Conservation (phyloP, 345 rosid species). For the Pelargonium nanum region DNA sequence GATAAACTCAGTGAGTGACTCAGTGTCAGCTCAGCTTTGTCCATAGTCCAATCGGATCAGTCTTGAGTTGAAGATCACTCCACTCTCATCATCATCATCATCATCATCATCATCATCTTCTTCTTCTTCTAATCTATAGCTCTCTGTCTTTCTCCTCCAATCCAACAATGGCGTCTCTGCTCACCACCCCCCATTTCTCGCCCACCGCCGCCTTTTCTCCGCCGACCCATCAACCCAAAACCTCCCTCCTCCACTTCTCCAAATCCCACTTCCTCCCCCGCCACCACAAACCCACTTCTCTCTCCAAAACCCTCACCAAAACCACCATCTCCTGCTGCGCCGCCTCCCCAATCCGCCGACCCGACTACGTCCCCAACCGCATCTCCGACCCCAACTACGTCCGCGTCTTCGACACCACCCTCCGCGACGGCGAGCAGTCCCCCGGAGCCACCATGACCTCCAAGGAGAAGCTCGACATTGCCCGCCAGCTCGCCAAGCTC, state of each 20-base stretch:
- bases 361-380: constrained; percentile 56
- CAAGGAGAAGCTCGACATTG: constrained; percentile 78
- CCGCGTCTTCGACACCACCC: constrained; percentile 89
- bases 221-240: not conserved
- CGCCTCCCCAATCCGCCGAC: constrained; percentile 26
- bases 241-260: not conserved
- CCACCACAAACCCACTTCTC: constrained; percentile 9
- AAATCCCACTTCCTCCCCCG: constrained; percentile 12
- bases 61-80: too few relatives aligned
- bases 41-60: too few relatives aligned
- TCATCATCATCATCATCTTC: not conserved
- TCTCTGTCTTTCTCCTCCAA: not conserved
- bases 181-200: constrained; percentile 11
- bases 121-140: constrained; percentile 8
- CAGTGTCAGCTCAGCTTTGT: too few relatives aligned
- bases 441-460: constrained; percentile 94
- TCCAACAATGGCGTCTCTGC: not conserved
- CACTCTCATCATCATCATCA: too few relatives aligned
- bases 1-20: too few relatives aligned
- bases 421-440: constrained; percentile 97
- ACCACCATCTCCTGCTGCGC: constrained; percentile 1
- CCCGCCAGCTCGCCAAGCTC: constrained; percentile 74
- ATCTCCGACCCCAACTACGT: constrained; percentile 69
- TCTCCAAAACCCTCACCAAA: constrained; percentile 7
- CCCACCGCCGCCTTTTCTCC: constrained; percentile 1